Evolutionary conservation across 106 monocot species (phyloP), one percentile per base, ranked within the genome.

Genomic region (Apostasia ramifera): DNA sequence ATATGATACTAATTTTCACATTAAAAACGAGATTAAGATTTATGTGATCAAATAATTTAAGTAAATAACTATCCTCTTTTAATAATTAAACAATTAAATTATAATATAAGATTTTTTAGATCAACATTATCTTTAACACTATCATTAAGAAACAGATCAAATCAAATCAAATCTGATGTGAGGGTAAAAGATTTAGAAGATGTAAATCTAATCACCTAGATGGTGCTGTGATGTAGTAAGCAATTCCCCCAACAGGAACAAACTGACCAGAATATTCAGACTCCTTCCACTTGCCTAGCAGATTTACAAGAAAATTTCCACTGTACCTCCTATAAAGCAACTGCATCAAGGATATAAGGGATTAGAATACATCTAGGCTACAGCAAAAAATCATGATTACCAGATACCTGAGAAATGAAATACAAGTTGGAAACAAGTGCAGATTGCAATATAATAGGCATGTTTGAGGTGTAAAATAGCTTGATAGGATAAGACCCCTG

Each of bases 381-480:
- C 2, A 7, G 26, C 1, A 40, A 43, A 62, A 13, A 9, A 1
- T 3, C 2, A 13, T 1, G 13, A 49, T 10, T 44, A 42, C 10
- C 44, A 13, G 60, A 14, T 64, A 81, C 76, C 68, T 77, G 81
- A 13, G 81, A 81, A 65, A 81, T 77, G 62, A 81, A 81, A 55
- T 81, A 77, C 44, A 77, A 68, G 68, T 81, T 81, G 26, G 77
- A 81, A 77, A 81, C 81, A 69, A 81, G 81, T 61, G 81, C 77
- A 45, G 81, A 77, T 63, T 77, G 77, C 42, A 81, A 58, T 51
- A 81, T 81, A 54, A 81, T 81, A 2, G 81, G 81, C 81, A 81
- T 77, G 45, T 81, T 81, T 15, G 81, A 81, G 55, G 81, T 81
- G 61, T 81, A 81, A 44, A 81, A 77, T 62, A 81, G 37, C 58